These are phyloP conservation scores for Penicillium maclennaniae DNA, from an alignment of 495 filamentous ascomycete genomes.

Conservation along the genomic window DNA sequence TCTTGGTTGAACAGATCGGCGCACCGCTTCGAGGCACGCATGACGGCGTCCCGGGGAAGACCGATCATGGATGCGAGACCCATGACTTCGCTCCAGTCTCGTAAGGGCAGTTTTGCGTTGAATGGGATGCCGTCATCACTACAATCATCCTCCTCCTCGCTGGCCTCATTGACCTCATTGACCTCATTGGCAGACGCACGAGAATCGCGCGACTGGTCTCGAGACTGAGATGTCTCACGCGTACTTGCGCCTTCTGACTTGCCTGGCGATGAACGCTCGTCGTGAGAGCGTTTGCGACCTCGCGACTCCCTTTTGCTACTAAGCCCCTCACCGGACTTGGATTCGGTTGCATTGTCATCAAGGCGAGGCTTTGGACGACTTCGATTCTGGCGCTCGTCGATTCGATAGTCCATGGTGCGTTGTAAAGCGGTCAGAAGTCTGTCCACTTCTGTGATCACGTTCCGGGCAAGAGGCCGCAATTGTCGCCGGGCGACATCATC, in stretches of 20 bases:
- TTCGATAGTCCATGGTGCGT: constrained; percentile 49
- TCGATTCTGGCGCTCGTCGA: constrained; percentile 11
- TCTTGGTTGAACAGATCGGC: constrained; percentile 63
- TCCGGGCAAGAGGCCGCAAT: constrained; percentile 59
- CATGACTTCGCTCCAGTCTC: constrained; percentile 80
- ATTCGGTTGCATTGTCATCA: constrained; percentile 2
- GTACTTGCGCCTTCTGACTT: constrained; percentile 7
- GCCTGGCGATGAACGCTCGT: neutral
- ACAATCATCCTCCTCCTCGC: neutral
- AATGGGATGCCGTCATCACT: neutral
- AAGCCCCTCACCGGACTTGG: constrained; percentile 9
- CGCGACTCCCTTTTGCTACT: constrained; percentile 23
- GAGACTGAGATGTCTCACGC: constrained; percentile 15
- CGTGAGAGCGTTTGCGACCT: constrained; percentile 27
- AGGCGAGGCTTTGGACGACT: constrained; percentile 13
- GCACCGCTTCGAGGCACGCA: constrained; percentile 65
- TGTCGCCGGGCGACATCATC: constrained; percentile 60
- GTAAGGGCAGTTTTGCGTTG: constrained; percentile 38
- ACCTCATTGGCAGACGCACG: neutral
- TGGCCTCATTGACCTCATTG: neutral
- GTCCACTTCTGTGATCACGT: constrained; percentile 64
- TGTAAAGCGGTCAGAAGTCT: constrained; percentile 63
- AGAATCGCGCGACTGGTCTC: constrained; percentile 15
- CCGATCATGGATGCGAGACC: constrained; percentile 69
- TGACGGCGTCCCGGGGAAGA: constrained; percentile 57